Percentiles rank a stretch among this genome's conserved stretches.
Evolutionary conservation across 192 early-diverging fungal genomes (phyloP).

Genomic region (Coemansia sp.): DNA sequence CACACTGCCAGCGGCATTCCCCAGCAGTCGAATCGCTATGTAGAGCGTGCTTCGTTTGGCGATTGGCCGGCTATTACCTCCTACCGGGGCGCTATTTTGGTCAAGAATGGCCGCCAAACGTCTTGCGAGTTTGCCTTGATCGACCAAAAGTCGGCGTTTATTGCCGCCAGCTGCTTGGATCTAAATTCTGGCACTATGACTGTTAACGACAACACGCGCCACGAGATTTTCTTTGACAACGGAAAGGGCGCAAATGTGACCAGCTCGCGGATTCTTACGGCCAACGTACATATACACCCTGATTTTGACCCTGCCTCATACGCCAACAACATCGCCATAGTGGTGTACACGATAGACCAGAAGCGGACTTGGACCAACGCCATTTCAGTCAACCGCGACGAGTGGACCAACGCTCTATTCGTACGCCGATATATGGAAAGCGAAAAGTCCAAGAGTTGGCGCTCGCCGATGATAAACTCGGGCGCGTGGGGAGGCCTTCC

Average conservation of each 20-base stretch:
- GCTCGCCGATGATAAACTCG: conserved; percentile 1
- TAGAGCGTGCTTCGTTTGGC: neutral
- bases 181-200: neutral
- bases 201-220: neutral
- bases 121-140: conserved; percentile 25
- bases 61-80: neutral
- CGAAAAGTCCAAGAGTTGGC: neutral
- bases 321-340: conserved; percentile 35
- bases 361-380: conserved; percentile 10
- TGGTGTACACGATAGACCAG: neutral
- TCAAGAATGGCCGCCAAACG: conserved; percentile 21
- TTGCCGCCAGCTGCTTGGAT: conserved; percentile 21
- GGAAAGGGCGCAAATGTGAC: neutral
- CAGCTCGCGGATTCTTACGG: neutral
- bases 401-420: conserved; percentile 6
- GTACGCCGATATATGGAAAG: conserved; percentile 13
- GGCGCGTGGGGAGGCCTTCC: neutral
- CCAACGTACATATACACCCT: conserved; percentile 25
- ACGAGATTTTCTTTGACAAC: conserved; percentile 19
- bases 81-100: conserved; percentile 16
- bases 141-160: conserved; percentile 11
- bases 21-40: neutral
- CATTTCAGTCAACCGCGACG: conserved; percentile 6
- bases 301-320: conserved; percentile 11
- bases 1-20: conserved; percentile 1